Evolutionary conservation across 2,329 filamentous ascomycete genomes (phyloP).

Genomic region (Phaeosphaeriaceae sp.): DNA sequence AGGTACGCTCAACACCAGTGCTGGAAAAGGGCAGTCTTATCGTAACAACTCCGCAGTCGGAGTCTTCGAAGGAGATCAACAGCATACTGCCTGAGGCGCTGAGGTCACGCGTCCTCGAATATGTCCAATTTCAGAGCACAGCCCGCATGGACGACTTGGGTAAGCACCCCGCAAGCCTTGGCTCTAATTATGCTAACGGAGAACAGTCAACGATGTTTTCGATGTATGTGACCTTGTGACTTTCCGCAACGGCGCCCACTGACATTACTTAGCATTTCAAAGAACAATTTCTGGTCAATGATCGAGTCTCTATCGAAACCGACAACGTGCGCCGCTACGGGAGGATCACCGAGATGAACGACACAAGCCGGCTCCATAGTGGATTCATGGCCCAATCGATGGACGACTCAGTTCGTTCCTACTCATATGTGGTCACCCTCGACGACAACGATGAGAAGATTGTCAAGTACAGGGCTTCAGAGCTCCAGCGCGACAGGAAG

Average conservation of each 20-base stretch:
- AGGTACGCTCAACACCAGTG: constrained; percentile 66
- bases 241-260: not conserved
- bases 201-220: constrained; percentile 39
- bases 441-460: constrained; percentile 51
- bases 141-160: constrained; percentile 80
- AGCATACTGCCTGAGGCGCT: constrained; percentile 89
- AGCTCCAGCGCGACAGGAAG: constrained; percentile 86
- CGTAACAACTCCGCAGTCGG: constrained; percentile 50
- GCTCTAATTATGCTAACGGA: constrained; percentile 46
- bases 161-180: constrained; percentile 42
- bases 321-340: constrained; percentile 38
- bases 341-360: constrained; percentile 39
- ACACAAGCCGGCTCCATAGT: constrained; percentile 37
- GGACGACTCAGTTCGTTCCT: constrained; percentile 40
- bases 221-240: constrained; percentile 24
- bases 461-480: constrained; percentile 56
- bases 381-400: constrained; percentile 34
- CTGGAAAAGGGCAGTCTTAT: constrained; percentile 31
- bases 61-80: constrained; percentile 86
- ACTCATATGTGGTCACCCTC: constrained; percentile 41
- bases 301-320: constrained; percentile 43
- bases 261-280: constrained; percentile 39
- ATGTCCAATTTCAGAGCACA: constrained; percentile 89
- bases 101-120: constrained; percentile 87
- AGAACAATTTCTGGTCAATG: constrained; percentile 41